A percentile compares a stretch with the other conserved stretches of the same genome.
phyloP scores from a whole-genome alignment of 805 yeast species.

The Yamadazyma takamatsuzukensis region DNA sequence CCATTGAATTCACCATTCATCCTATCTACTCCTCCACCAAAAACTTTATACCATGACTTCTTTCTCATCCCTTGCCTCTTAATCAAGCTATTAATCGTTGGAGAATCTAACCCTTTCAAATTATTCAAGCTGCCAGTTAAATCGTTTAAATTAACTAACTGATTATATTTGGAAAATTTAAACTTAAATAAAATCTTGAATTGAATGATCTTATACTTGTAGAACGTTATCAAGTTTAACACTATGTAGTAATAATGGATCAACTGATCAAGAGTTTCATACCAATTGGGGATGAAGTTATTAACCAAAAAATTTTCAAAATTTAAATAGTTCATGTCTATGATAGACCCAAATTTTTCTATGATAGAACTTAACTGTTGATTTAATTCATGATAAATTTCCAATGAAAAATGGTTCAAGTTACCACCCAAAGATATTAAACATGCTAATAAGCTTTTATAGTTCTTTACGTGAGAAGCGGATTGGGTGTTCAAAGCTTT shows the following conservation, averaged over 20 bases:
- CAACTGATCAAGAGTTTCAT: slow-evolving; percentile 49
- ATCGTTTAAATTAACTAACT: slow-evolving; percentile 24
- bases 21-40: slow-evolving; percentile 39
- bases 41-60: slow-evolving; percentile 41
- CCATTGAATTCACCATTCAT: not conserved
- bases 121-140: slow-evolving; percentile 17
- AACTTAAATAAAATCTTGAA: slow-evolving; percentile 37
- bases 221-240: slow-evolving; percentile 43
- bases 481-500: slow-evolving; percentile 34
- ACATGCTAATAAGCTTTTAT: slow-evolving; percentile 33
- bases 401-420: slow-evolving; percentile 51
- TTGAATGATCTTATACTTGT: slow-evolving; percentile 52
- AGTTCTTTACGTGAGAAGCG: slow-evolving; percentile 36
- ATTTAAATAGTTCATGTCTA: slow-evolving; percentile 49
- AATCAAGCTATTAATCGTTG: slow-evolving; percentile 34
- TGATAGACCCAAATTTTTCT: slow-evolving; percentile 51
- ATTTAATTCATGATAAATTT: slow-evolving; percentile 30
- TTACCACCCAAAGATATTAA: slow-evolving; percentile 55
- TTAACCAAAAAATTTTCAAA: slow-evolving; percentile 42
- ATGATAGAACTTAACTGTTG: slow-evolving; percentile 26
- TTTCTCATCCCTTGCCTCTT: slow-evolving; percentile 25
- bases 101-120: slow-evolving; percentile 36
- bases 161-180: slow-evolving; percentile 36
- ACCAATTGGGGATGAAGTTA: slow-evolving; percentile 39
- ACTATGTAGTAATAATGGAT: slow-evolving; percentile 42